Conservation (phyloP, 345 rosid species). For the Excoecaria agallocha region DNA sequence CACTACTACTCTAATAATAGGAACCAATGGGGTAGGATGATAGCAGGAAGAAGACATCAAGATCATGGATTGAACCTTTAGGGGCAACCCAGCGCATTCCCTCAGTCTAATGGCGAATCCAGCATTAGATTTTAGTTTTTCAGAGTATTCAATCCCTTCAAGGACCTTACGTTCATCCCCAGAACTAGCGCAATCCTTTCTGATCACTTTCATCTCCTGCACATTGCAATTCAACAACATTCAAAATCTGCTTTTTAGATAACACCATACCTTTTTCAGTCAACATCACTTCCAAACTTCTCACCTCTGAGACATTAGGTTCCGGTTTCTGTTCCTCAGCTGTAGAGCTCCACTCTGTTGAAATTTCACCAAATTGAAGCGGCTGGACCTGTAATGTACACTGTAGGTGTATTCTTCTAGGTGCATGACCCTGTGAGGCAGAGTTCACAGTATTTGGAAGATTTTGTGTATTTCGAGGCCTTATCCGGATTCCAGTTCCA, state of each 20-base stretch:
- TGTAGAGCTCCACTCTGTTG: conserved; percentile 13
- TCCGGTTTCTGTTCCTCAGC: conserved; percentile 27
- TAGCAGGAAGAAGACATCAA: conserved; percentile 21
- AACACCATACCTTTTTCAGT: conserved; percentile 11
- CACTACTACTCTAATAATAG: conserved; percentile 37
- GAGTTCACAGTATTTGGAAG: conserved; percentile 6
- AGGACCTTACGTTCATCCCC: conserved; percentile 11
- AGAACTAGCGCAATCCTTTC: conserved; percentile 2
- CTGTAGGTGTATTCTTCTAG: conserved; percentile 58
- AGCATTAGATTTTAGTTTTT: neutral
- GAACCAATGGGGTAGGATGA: conserved; percentile 17
- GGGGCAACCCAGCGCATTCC: neutral
- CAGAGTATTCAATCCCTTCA: conserved; percentile 15
- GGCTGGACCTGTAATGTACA: conserved; percentile 22
- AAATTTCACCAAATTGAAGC: neutral
- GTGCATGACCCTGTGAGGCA: conserved; percentile 47
- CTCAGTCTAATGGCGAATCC: conserved; percentile 20
- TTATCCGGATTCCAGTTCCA: conserved; percentile 45
- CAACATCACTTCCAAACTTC: conserved; percentile 22
- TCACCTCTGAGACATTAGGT: conserved; percentile 43
- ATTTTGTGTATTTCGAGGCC: conserved; percentile 37
- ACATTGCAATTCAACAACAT: conserved; percentile 22
- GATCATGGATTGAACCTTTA: conserved; percentile 13
- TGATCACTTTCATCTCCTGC: conserved; percentile 33
- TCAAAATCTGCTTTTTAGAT: conserved; percentile 16